phyloP scores from a whole-genome alignment of 2,329 filamentous ascomycete genomes.

The Trichoderma koningii region DNA sequence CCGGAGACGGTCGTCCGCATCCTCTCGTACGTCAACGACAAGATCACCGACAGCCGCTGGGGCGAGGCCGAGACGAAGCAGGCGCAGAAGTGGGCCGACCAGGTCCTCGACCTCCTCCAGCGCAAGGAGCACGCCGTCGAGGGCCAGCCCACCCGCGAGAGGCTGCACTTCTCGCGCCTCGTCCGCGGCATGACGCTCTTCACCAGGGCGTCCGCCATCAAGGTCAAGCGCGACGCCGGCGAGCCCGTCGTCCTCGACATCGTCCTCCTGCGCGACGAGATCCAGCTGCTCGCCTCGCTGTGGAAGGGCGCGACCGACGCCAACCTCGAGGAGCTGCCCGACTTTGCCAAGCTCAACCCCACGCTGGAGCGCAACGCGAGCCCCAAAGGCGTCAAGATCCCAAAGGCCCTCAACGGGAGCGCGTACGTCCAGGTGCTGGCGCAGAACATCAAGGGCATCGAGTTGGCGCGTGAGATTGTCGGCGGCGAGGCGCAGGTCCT shows the following conservation, averaged over 20 bases:
- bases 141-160: slow-evolving; percentile 29
- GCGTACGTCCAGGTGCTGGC: slow-evolving; percentile 36
- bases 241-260: slow-evolving; percentile 34
- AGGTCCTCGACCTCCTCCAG: slow-evolving; percentile 54
- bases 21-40: slow-evolving; percentile 38
- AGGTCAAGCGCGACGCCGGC: slow-evolving; percentile 34
- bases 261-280: slow-evolving; percentile 36
- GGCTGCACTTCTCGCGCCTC: slow-evolving; percentile 34
- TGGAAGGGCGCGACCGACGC: slow-evolving; percentile 34
- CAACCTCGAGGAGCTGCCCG: slow-evolving; percentile 31
- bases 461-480: slow-evolving; percentile 48
- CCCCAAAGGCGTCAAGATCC: slow-evolving; percentile 17
- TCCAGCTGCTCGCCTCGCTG: slow-evolving; percentile 33
- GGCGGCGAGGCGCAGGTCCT: slow-evolving; percentile 38
- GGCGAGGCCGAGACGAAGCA: slow-evolving; percentile 42
- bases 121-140: slow-evolving; percentile 43
- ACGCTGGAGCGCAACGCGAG: slow-evolving; percentile 24
- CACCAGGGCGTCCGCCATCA: slow-evolving; percentile 34
- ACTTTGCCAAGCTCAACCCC: slow-evolving; percentile 36
- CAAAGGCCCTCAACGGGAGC: slow-evolving; percentile 33
- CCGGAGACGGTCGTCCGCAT: slow-evolving; percentile 44
- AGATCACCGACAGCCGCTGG: slow-evolving; percentile 45
- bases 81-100: slow-evolving; percentile 50
- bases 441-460: slow-evolving; percentile 47
- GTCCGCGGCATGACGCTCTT: slow-evolving; percentile 40